Evolutionary conservation across 2,329 filamentous ascomycete species (phyloP).

Genomic region (Paramyrothecium roridum): DNA sequence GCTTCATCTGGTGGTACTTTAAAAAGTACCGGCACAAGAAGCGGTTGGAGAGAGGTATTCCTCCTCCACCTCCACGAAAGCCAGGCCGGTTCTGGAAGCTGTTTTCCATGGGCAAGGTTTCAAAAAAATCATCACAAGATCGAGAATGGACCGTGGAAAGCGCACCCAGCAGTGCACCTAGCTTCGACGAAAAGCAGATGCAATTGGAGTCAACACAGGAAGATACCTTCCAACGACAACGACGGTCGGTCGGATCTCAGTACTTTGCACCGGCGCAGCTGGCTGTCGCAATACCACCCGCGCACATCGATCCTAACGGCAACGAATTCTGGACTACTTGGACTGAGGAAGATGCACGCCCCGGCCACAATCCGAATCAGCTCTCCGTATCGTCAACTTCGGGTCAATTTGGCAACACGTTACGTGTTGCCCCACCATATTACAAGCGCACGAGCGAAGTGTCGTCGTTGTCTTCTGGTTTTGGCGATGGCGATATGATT

Average conservation of each 20-base stretch:
- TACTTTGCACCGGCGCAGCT: not conserved
- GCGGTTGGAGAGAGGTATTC: not conserved
- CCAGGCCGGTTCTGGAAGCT: not conserved
- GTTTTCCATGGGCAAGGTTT: not conserved
- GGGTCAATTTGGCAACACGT: slow-evolving; percentile 9
- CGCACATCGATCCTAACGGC: not conserved
- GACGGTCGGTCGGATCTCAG: not conserved
- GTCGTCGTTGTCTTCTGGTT: slow-evolving; percentile 62
- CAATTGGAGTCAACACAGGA: not conserved
- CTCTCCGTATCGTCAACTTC: slow-evolving; percentile 4
- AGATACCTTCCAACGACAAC: not conserved
- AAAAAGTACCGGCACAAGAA: not conserved
- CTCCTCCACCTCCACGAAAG: not conserved
- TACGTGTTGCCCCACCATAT: slow-evolving; percentile 11
- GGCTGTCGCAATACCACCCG: not conserved
- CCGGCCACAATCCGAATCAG: slow-evolving; percentile 2
- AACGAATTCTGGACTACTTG: not conserved
- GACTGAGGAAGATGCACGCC: not conserved
- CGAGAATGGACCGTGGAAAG: not conserved
- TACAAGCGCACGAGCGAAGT: slow-evolving; percentile 44
- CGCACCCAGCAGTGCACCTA: not conserved
- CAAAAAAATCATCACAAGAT: not conserved
- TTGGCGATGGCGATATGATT: slow-evolving; percentile 60
- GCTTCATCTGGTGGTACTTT: not conserved
- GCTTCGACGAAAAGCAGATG: not conserved